These are phyloP conservation scores for Thalassiosira profunda DNA, from an alignment of 108 stramenopile species.

Conservation along the genomic window DNA sequence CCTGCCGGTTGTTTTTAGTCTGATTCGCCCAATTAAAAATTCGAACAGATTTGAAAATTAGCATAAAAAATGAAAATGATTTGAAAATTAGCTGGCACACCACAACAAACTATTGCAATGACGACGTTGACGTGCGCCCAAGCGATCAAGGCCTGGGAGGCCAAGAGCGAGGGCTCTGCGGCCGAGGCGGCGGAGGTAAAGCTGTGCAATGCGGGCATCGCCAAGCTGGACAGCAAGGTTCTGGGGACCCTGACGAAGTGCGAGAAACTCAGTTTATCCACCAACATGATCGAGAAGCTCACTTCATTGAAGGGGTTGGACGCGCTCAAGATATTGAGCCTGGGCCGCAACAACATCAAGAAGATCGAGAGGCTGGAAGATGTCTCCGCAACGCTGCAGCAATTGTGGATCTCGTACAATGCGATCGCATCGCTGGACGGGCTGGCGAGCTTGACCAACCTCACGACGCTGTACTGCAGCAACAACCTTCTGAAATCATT, in stretches of 20 bases:
- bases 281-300: constrained; percentile 88
- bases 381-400: constrained; percentile 79
- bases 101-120: too few species aligned
- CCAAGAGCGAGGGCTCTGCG: constrained; percentile 34
- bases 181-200: constrained; percentile 43
- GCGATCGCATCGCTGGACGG: constrained; percentile 71
- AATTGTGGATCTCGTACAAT: constrained; percentile 94
- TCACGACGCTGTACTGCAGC: constrained; percentile 80
- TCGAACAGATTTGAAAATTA: too few species aligned
- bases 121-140: constrained; percentile 50
- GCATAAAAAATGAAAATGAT: too few species aligned
- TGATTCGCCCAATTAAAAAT: too few species aligned
- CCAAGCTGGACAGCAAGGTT: constrained; percentile 82
- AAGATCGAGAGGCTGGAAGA: constrained; percentile 95
- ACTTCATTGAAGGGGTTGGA: constrained; percentile 78
- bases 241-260: constrained; percentile 82
- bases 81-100: too few species aligned
- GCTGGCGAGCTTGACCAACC: constrained; percentile 55
- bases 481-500: constrained; percentile 90
- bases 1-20: too few species aligned
- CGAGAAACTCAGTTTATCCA: constrained; percentile 86
- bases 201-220: constrained; percentile 77
- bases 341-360: constrained; percentile 88
- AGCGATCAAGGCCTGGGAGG: constrained; percentile 60
- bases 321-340: constrained; percentile 76